A percentile compares a stretch with the other conserved stretches of the same genome.
phyloP scores from a whole-genome alignment of 2,329 filamentous ascomycete species.

The Xylariomycetidae sp. region DNA sequence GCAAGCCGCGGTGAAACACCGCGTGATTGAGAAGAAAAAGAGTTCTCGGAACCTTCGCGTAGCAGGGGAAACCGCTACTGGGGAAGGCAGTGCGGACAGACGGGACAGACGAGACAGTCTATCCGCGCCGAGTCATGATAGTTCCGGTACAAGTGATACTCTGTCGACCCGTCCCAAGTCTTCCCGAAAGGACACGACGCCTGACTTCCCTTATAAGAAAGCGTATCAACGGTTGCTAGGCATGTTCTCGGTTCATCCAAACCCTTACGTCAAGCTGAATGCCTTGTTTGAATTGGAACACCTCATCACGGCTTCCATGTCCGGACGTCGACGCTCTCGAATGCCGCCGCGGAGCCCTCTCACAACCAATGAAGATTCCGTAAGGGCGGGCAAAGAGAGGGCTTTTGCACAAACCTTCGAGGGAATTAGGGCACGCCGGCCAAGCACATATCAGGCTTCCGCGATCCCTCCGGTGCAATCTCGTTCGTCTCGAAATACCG shows the following conservation, averaged over 20 bases:
- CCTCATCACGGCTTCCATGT: slow-evolving; percentile 72
- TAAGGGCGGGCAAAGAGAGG: slow-evolving; percentile 26
- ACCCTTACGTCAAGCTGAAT: slow-evolving; percentile 80
- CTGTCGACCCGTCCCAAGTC: slow-evolving; percentile 26
- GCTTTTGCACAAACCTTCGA: slow-evolving; percentile 54
- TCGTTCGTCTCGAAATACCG: slow-evolving; percentile 38
- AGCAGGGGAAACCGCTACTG: slow-evolving; percentile 35
- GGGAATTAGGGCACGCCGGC: slow-evolving; percentile 64
- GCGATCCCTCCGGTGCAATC: slow-evolving; percentile 29
- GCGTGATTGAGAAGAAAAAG: slow-evolving; percentile 59
- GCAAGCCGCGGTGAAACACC: slow-evolving; percentile 44
- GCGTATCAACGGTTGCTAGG: slow-evolving; percentile 76
- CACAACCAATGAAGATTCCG: slow-evolving; percentile 29
- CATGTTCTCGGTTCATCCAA: slow-evolving; percentile 85
- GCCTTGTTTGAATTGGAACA: slow-evolving; percentile 79
- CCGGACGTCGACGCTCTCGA: slow-evolving; percentile 39
- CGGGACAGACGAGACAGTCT: slow-evolving; percentile 34
- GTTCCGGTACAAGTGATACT: slow-evolving; percentile 35
- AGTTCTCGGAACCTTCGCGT: slow-evolving; percentile 62
- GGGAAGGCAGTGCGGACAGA: slow-evolving; percentile 30
- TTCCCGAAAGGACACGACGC: slow-evolving; percentile 28
- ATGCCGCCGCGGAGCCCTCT: slow-evolving; percentile 34
- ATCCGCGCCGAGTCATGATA: slow-evolving; percentile 37
- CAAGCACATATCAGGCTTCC: slow-evolving; percentile 44
- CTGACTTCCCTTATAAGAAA: slow-evolving; percentile 73